Base-by-base conservation (phyloP, 108 stramenopile species). In the Nannochloropsis salina region DNA sequence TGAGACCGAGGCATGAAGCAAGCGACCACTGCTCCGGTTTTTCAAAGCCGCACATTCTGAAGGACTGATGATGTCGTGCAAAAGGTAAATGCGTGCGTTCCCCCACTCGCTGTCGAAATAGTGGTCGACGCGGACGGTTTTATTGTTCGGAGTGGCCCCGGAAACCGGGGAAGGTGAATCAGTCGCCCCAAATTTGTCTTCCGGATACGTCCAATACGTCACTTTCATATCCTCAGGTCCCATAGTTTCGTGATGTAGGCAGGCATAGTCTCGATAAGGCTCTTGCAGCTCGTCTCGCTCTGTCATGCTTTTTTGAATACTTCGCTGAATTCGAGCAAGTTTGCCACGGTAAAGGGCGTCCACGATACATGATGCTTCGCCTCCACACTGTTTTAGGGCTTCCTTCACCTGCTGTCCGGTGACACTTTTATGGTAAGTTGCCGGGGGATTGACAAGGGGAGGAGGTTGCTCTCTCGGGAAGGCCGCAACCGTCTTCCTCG, bases 331-430 rank as follows among this genome's bases (percentile, higher is more conserved):
- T n/a, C n/a, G 15, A n/a, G 61, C 61, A 8, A 74, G 4, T n/a
- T 74, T 74, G 61, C 61, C 61, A n/a, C 61, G 61, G 61, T 74
- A 74, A n/a, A 74, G 61, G 3, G 61, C 61, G n/a, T 74, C 61
- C 2, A 74, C 61, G n/a, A 74, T 74, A n/a, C 61, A 74, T 15
- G 61, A n/a, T 15, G 61, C 61, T n/a, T 74, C 61, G 3, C 61
- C 61, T 74, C n/a, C 20, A 8, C 61, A 74, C 0, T 15, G 15
- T n/a, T 74, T 15, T 15, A 74, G 15, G 8, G 61, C 61, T 74
- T 74, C 20, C 61, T 74, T 74, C 4, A n/a, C 8, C 61, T 74
- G 61, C 61, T 74, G 20, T 15, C 4, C n/a, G n/a, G 61, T 74
- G 61, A 74, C 61, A n/a, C 20, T 74, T n/a, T 74, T 74, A n/a